These are phyloP conservation scores for Elsinoe necatrix DNA, from an alignment of 2,329 filamentous ascomycete genomes.

Conservation along the genomic window DNA sequence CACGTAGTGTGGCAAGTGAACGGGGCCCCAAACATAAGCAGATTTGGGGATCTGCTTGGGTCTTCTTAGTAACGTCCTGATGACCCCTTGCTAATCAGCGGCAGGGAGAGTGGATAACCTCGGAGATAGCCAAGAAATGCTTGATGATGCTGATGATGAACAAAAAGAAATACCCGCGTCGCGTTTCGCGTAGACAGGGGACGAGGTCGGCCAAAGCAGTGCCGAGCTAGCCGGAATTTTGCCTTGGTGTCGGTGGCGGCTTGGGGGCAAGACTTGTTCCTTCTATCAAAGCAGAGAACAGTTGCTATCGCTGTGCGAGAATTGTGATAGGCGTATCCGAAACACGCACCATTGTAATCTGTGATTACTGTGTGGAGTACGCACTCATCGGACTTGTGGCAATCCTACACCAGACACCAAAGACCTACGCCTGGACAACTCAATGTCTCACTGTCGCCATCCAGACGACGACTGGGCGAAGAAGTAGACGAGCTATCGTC, in stretches of 20 bases:
- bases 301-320: neutral
- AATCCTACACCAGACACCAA: neutral
- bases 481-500: neutral
- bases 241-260: neutral
- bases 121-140: neutral
- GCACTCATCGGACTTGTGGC: neutral
- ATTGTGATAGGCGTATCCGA: neutral
- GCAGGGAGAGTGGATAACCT: neutral
- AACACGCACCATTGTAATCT: neutral
- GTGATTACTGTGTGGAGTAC: neutral
- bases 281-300: neutral
- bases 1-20: slow-evolving; percentile 1
- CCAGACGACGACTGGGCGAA: neutral
- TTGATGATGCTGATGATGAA: neutral
- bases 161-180: slow-evolving; percentile 2
- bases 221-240: slow-evolving; percentile 4
- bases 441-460: neutral
- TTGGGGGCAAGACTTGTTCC: neutral
- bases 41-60: neutral
- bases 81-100: neutral
- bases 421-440: neutral
- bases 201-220: neutral
- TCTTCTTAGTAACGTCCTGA: neutral
- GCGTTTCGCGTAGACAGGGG: neutral
- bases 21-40: neutral